Percentiles rank a stretch among this genome's conserved stretches.
Conservation (phyloP, 768 basidiomycete genomes). For the Leccinum truebloodii region DNA sequence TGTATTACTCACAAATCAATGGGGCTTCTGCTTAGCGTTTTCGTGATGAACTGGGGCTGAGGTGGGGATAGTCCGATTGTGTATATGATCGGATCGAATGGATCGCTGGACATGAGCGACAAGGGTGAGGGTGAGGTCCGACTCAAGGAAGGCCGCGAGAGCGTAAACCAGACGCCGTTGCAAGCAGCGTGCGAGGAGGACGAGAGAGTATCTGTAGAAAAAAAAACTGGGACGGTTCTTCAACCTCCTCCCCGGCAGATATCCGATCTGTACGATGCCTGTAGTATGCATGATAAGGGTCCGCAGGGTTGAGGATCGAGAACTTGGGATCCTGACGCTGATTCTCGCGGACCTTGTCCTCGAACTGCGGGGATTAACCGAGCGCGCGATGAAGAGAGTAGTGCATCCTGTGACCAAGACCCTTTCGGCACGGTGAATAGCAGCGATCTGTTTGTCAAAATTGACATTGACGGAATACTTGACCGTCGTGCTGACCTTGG, state of each 20-base stretch:
- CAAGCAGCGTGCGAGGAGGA: conserved; percentile 17
- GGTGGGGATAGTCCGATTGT: too few relatives aligned
- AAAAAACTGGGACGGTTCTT: conserved; percentile 55
- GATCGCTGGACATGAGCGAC: conserved; percentile 24
- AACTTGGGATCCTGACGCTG: conserved; percentile 97
- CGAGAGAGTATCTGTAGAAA: conserved; percentile 30
- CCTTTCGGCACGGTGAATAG: too few relatives aligned
- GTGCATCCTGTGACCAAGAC: conserved; percentile 40
- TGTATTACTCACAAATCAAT: too few relatives aligned
- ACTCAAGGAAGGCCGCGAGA: conserved; percentile 17
- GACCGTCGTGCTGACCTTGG: too few relatives aligned
- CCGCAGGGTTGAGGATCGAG: conserved; percentile 94
- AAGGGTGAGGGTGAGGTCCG: conserved; percentile 13
- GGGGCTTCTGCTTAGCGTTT: too few relatives aligned
- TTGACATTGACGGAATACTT: too few relatives aligned
- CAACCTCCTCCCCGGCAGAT: conserved; percentile 69
- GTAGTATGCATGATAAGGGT: conserved; percentile 99
- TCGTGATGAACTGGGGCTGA: conserved; percentile 60
- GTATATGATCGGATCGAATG: conserved; percentile 19
- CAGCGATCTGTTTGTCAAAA: too few relatives aligned
- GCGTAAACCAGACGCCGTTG: conserved; percentile 13
- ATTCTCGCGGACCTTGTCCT: conserved; percentile 95
- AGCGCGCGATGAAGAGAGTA: conserved; percentile 85
- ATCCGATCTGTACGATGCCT: conserved; percentile 87
- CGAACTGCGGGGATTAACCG: conserved; percentile 93